phyloP scores from a whole-genome alignment of 441 rosid species.

The Syzygium syzygioides region DNA sequence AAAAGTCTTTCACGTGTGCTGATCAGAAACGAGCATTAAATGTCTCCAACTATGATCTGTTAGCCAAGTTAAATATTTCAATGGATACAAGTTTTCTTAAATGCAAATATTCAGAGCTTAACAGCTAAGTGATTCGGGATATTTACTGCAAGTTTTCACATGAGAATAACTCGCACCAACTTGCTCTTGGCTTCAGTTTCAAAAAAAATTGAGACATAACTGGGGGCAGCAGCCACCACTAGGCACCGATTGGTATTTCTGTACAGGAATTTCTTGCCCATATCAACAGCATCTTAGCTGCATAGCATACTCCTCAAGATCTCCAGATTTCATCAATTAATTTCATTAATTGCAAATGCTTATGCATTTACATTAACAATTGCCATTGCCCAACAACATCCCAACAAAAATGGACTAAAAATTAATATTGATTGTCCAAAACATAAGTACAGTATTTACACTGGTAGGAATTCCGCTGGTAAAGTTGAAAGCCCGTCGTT shows the following conservation, averaged over 20 bases:
- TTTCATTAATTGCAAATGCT: neutral
- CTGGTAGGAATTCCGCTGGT: constrained; percentile 78
- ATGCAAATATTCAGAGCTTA: neutral
- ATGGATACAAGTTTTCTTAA: neutral
- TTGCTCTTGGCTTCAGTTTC: neutral
- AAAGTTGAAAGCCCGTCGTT: constrained; percentile 87
- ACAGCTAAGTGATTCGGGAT: neutral
- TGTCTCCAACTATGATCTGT: neutral
- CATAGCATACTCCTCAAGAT: neutral
- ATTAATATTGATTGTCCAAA: neutral
- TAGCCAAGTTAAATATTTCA: neutral
- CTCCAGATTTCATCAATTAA: neutral
- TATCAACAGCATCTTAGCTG: neutral
- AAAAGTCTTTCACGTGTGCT: neutral
- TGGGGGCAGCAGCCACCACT: neutral
- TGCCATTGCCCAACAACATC: neutral
- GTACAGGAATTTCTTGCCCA: neutral
- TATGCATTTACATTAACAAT: neutral
- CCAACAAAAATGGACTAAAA: neutral
- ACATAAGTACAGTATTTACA: constrained; percentile 45
- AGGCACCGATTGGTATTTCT: neutral
- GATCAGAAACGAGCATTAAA: neutral
- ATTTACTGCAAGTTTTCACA: neutral
- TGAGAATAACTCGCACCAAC: neutral
- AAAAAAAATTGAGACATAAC: neutral